Base-by-base conservation (phyloP, 1,284 basidiomycete species). In the Melanopsichium pennsylvanicum region DNA sequence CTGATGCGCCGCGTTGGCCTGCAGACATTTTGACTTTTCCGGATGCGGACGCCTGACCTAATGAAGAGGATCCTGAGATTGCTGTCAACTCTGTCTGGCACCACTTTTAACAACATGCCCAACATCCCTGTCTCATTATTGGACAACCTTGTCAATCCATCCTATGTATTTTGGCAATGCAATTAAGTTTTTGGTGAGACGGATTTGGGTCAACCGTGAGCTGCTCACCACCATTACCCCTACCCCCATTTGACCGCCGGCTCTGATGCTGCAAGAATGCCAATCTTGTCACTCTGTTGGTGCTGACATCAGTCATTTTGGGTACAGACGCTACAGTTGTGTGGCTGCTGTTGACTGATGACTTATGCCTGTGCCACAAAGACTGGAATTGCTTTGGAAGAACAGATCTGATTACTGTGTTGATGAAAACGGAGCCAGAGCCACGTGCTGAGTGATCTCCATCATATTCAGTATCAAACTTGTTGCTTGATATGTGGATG, bases 21-120 rank as follows among this genome's bases (percentile, higher is more conserved):
- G 29, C 21, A 23, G 4, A 11, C 16, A 21, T 11, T n/a, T 40
- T 39, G 13, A 7, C 38, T 45, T 27, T 57, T 57, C 52, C 60
- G n/a, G 48, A 63, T 57, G 47, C 60, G 23, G n/a, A 19, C 16
- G 42, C 36, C 41, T n/a, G 42, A 15, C 37, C 36, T 22, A 22
- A 23, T 42, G 16, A 16, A 6, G 18, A 46, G 52, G 44, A 52
- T 45, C 54, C 47, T 47, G 40, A 15, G n/a, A 32, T 36, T n/a
- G n/a, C n/a, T n/a, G n/a, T n/a, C n/a, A n/a, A n/a, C n/a, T 18
- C 19, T 29, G 25, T 45, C 31, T 45, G 22, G 36, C 27, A 40
- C 41, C 41, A 21, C 21, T 52, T 56, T 62, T 39, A 42, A 45
- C 54, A 39, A n/a, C 60, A 29, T 33, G 48, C 47, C 36, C 43